Evolutionary conservation across 768 basidiomycete species (phyloP).

Genomic region (Rhodotorula sphaerocarpa): DNA sequence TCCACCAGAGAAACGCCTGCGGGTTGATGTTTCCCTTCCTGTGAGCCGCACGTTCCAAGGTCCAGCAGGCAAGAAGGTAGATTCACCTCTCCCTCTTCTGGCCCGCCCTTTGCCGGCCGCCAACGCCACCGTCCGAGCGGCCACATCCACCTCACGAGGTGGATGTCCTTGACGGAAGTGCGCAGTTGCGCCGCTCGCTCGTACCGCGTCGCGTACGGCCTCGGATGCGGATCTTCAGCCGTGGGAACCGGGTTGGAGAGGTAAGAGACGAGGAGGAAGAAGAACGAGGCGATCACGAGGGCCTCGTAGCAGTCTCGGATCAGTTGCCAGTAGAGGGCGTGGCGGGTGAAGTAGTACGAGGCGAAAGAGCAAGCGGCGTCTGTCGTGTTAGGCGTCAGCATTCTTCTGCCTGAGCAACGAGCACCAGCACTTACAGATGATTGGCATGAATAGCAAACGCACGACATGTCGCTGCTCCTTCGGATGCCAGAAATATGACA

Average conservation of each 20-base stretch:
- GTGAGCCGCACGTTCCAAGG: no score
- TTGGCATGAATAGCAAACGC: conserved; percentile 68
- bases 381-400: no score
- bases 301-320: conserved; percentile 69
- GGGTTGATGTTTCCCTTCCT: no score
- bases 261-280: conserved; percentile 66
- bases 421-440: conserved; percentile 52
- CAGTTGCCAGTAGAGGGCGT: conserved; percentile 61
- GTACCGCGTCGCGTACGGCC: conserved; percentile 18
- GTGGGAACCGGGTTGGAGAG: conserved; percentile 46
- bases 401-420: no score
- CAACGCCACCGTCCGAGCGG: conserved; percentile 58
- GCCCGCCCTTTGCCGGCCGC: conserved; percentile 48
- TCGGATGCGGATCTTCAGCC: conserved; percentile 5
- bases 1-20: conserved; percentile 21
- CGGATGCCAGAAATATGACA: conserved; percentile 57
- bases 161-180: conserved; percentile 45
- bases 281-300: conserved; percentile 65
- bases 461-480: conserved; percentile 50
- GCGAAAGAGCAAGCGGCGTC: conserved; percentile 52
- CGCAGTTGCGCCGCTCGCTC: conserved; percentile 22
- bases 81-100: conserved; percentile 19
- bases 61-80: conserved; percentile 36
- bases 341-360: conserved; percentile 44
- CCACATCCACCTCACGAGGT: conserved; percentile 58